These are phyloP conservation scores for Domatiomyces globalis DNA, from an alignment of 2,329 filamentous ascomycete species.

Conservation along the genomic window DNA sequence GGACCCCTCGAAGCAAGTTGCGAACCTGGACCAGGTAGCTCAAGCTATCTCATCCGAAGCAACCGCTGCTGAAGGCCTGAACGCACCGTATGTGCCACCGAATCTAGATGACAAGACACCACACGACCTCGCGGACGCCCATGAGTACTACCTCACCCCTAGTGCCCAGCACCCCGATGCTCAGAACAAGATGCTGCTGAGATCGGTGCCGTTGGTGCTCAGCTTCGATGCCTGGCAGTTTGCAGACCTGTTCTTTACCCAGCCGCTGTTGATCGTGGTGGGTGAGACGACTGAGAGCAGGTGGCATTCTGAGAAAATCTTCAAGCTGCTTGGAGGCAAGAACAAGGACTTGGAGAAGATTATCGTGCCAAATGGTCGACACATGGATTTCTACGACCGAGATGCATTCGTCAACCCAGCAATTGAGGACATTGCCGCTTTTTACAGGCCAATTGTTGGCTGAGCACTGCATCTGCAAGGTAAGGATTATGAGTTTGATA, in stretches of 20 bases:
- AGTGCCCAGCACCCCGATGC: slow-evolving; percentile 11
- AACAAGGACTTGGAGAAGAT: slow-evolving; percentile 7
- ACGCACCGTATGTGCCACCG: slow-evolving; percentile 1
- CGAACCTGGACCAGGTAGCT: not conserved
- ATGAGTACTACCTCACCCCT: slow-evolving; percentile 1
- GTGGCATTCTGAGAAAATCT: slow-evolving; percentile 13
- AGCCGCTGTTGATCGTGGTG: slow-evolving; percentile 7
- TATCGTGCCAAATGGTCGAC: slow-evolving; percentile 10
- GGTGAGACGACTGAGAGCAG: slow-evolving; percentile 5
- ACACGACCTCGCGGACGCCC: slow-evolving; percentile 12
- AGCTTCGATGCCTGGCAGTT: slow-evolving; percentile 7
- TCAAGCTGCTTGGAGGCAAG: slow-evolving; percentile 8
- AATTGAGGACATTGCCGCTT: slow-evolving; percentile 7
- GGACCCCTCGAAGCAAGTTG: not conserved
- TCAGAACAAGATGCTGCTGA: slow-evolving; percentile 4
- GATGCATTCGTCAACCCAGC: slow-evolving; percentile 8
- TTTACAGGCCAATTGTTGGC: slow-evolving; percentile 5
- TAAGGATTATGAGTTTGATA: too few relatives aligned
- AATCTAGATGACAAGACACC: slow-evolving; percentile 10
- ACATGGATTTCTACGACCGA: slow-evolving; percentile 14
- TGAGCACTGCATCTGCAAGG: too few relatives aligned
- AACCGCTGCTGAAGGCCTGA: slow-evolving; percentile 13
- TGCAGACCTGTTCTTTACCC: slow-evolving; percentile 6
- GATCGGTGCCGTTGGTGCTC: slow-evolving; percentile 1
- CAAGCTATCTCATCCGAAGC: slow-evolving; percentile 1